Base-by-base conservation (phyloP, 176 grass and related monocot genomes). In the Eremochloa ophiuroides region DNA sequence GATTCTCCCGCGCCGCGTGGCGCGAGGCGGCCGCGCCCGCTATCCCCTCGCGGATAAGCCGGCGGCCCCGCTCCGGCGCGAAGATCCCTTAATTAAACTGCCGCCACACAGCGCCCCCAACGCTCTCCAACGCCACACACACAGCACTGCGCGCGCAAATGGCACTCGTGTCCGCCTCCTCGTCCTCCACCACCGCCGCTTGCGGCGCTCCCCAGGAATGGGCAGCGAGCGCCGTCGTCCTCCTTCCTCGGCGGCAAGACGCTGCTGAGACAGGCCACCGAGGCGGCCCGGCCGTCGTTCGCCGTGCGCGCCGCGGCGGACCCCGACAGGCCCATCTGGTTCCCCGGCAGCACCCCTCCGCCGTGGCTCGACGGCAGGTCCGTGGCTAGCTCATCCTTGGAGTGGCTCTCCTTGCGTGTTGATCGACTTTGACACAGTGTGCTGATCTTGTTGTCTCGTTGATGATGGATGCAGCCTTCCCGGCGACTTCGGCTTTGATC, bases 341-440 rank as follows among this genome's bases (percentile, higher is more conserved):
- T 99, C 87, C 93, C 93, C 8, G 96, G 96, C 48, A 99, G 96
- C 93, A 95, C 87, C 78, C 93, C 96, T 82, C 96, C 96, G 1
- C 82, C 90, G 84, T 95, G 96, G 96, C 93, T 99, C 68, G 93
- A 95, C 40, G 96, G 96, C 84, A 98, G 95, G 95, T 94, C 70
- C 4, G 75, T 23, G 5, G 59, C 25, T 62, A 26, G 11, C 29
- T n/a, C 56, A 3, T 55, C 51, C 53, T 12, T 59, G 20, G 22
- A 59, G n/a, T n/a, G 46, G 47, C 20, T 50, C 17, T 50, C 50
- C 2, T 30, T 44, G 9, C 10, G 7, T 20, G 33, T 51, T 22
- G 50, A 48, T n/a, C n/a, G n/a, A n/a, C n/a, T 10, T 80, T 78
- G 81, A 80, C 69, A 23, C 55, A 12, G 16, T 62, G 63, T 27